Evolutionary conservation across 805 yeast species (phyloP).

Genomic region (Cyberlindnera veronae): DNA sequence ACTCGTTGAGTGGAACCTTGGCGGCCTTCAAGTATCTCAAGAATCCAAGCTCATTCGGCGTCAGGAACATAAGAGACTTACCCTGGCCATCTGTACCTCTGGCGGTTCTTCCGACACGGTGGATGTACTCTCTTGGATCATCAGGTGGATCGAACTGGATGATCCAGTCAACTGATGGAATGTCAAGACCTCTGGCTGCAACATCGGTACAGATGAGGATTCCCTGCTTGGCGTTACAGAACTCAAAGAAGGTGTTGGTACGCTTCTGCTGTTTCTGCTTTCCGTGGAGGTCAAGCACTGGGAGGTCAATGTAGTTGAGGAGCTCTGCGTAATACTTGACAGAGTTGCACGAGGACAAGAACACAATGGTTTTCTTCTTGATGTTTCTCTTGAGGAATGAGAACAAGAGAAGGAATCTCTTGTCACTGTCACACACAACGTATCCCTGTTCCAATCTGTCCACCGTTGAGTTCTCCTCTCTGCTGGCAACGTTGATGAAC

Average conservation of each 20-base stretch:
- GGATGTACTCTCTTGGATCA: slow-evolving; percentile 99
- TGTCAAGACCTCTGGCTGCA: slow-evolving; percentile 98
- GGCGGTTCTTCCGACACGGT: slow-evolving; percentile 98
- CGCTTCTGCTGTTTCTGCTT: slow-evolving; percentile 98
- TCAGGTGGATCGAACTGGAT: slow-evolving; percentile 99
- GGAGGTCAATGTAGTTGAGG: slow-evolving; percentile 92
- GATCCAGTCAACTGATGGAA: slow-evolving; percentile 99
- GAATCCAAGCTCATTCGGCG: slow-evolving; percentile 93
- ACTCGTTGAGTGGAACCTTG: slow-evolving; percentile 95
- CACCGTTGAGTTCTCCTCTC: slow-evolving; percentile 82
- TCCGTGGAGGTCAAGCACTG: slow-evolving; percentile 95
- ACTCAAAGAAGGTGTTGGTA: slow-evolving; percentile 96
- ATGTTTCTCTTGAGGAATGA: slow-evolving; percentile 91
- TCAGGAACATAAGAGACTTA: slow-evolving; percentile 89
- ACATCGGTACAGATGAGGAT: slow-evolving; percentile 95
- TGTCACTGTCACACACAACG: slow-evolving; percentile 95
- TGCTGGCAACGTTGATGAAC: slow-evolving; percentile 89
- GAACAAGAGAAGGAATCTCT: slow-evolving; percentile 83
- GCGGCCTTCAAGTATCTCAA: slow-evolving; percentile 93
- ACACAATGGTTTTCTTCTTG: slow-evolving; percentile 91
- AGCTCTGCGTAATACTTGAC: slow-evolving; percentile 95
- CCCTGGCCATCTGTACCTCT: slow-evolving; percentile 91
- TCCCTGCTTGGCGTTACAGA: slow-evolving; percentile 95
- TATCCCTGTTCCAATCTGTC: slow-evolving; percentile 98
- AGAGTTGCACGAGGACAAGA: slow-evolving; percentile 93